Evolutionary conservation across 331 rosid species (phyloP), one percentile per base, ranked within the genome.

Genomic region (Phaseolus coccineus): DNA sequence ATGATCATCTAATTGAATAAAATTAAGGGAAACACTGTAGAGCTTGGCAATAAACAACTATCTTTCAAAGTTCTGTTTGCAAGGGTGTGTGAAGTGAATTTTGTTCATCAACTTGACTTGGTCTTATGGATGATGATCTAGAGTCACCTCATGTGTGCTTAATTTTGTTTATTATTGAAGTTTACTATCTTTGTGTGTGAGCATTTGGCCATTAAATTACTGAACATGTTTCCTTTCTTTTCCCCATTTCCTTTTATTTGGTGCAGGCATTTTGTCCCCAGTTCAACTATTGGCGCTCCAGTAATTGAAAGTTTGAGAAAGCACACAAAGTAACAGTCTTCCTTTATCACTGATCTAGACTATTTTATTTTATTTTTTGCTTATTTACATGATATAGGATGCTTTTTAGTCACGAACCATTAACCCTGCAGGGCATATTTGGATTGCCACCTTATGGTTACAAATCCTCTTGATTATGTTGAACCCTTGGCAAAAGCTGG

Each of bases 261-360:
- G 0, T 69, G 83, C 88, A 96, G 98, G 90, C 98, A 96, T 53
- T 96, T 93, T 80, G 98, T 96, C 80, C 94, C 97, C 24, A 96
- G 93, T 84, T 88, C 93, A 57, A 96, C 98, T 25, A 88, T 93
- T 57, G 99, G 99, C 52, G 93, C 98, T 81, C 99, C 99, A 5
- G 87, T 93, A 72, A 90, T 96, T 70, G 93, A 90, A 88, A 93
- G 98, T 84, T 86, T 96, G 91, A 89, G 98, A 85, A 96, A 91
- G 84, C 98, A 96, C 86, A 86, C 98, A 58, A 44, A 86, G 98
- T 93, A 96, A 90, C 44, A 7, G 50, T 67, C 80, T 83, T 78
- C 27, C 76, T 71, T 42, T 65, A 40, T 69, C 52, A 51, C 10
- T 10, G 42, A 8, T 44, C 31, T 53, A 53, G 9, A 8, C 24